Conservation (phyloP, 257 asterid genomes). For the Primulina huaijiensis region DNA sequence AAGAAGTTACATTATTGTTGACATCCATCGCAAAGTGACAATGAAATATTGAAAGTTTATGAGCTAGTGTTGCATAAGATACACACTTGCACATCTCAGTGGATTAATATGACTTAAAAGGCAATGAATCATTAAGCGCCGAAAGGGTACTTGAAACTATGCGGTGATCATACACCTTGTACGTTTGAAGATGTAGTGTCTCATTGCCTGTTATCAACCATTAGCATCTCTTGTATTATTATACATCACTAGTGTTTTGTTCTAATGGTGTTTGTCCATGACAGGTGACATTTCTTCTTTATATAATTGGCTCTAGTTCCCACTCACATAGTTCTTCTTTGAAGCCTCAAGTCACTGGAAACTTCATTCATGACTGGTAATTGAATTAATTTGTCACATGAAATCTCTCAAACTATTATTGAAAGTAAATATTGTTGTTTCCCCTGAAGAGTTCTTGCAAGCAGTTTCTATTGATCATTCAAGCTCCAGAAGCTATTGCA, state of each 20-base stretch:
- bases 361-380: slow-evolving; percentile 88
- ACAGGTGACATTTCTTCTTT: slow-evolving; percentile 70
- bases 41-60: background rate
- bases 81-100: slow-evolving; percentile 4
- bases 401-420: background rate
- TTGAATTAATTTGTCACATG: slow-evolving; percentile 4
- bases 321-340: slow-evolving; percentile 67
- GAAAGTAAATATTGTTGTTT: too few species aligned
- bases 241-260: slow-evolving; percentile 10
- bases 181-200: slow-evolving; percentile 8
- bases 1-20: background rate
- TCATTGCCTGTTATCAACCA: slow-evolving; percentile 17
- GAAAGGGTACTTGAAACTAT: background rate
- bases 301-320: slow-evolving; percentile 66
- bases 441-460: background rate
- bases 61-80: slow-evolving; percentile 16
- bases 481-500: background rate
- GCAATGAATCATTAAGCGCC: background rate
- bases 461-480: background rate
- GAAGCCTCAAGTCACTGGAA: slow-evolving; percentile 77
- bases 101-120: background rate
- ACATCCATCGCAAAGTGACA: background rate
- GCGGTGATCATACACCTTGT: background rate
- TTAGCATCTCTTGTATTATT: background rate
- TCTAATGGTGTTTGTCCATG: slow-evolving; percentile 22